Conservation (phyloP, 495 filamentous ascomycete genomes). For the Neurospora sp. region DNA sequence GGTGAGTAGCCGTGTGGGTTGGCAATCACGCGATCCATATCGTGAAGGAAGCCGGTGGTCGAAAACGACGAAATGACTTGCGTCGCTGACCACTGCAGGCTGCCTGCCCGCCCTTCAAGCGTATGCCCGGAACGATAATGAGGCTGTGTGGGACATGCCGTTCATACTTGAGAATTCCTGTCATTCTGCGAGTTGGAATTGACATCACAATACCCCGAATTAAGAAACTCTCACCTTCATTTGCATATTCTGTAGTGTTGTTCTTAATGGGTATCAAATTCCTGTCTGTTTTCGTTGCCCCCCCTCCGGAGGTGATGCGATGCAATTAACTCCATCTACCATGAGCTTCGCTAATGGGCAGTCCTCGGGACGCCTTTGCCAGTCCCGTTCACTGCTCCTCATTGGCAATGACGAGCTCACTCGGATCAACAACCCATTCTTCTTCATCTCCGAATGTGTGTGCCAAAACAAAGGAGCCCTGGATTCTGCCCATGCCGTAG, state of each 20-base stretch:
- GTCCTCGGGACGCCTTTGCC: background rate
- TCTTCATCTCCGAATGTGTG: conserved; percentile 42
- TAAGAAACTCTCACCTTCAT: background rate
- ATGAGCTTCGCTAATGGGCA: background rate
- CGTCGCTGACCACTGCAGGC: background rate
- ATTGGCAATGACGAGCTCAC: conserved; percentile 14
- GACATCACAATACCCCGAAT: too few relatives aligned
- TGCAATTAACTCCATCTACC: background rate
- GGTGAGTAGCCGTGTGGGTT: background rate
- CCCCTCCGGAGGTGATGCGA: background rate
- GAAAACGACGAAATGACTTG: background rate
- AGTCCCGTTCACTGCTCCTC: conserved; percentile 2
- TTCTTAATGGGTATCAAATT: background rate
- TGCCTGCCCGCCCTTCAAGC: background rate
- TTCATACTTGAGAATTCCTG: too few relatives aligned
- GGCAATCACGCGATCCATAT: background rate
- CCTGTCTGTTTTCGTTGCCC: background rate
- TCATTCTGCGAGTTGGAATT: too few relatives aligned
- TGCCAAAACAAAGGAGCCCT: conserved; percentile 47
- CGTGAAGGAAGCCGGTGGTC: background rate
- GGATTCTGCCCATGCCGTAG: conserved; percentile 46
- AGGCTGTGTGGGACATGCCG: background rate
- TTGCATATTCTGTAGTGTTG: background rate
- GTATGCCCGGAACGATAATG: background rate
- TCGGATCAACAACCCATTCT: conserved; percentile 27